phyloP scores from a whole-genome alignment of 139 green algal genomes.

The Chlamydomonas urium region DNA sequence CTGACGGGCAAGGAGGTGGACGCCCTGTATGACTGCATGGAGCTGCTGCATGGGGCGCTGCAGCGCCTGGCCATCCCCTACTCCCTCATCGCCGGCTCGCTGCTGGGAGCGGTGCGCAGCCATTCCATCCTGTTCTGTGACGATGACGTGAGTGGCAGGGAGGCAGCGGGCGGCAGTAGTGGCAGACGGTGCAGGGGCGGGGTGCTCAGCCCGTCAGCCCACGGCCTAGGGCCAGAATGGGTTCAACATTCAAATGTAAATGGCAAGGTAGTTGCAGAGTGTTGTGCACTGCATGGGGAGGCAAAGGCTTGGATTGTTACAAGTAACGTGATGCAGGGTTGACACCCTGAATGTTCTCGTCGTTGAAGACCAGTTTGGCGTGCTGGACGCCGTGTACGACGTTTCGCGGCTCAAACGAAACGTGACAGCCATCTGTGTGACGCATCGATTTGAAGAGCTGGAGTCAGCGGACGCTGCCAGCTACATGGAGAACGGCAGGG shows the following conservation, averaged over 20 bases:
- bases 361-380: conserved; percentile 75
- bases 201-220: too few relatives aligned
- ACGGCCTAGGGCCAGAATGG: too few relatives aligned
- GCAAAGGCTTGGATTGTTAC: too few relatives aligned
- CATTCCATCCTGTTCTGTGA: conserved; percentile 9
- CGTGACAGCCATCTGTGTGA: conserved; percentile 93
- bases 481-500: conserved; percentile 81
- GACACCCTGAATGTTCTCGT: too few relatives aligned
- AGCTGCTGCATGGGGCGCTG: not conserved
- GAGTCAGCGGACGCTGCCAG: conserved; percentile 78
- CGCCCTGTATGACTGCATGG: not conserved
- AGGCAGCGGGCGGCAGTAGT: too few relatives aligned
- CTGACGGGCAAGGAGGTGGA: too few relatives aligned
- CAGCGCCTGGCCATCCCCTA: not conserved
- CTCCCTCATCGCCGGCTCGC: not conserved
- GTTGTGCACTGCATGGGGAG: too few relatives aligned
- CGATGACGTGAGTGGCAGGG: too few relatives aligned
- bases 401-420: not conserved
- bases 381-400: conserved; percentile 67
- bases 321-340: too few relatives aligned
- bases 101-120: conserved; percentile 1
- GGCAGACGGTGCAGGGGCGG: too few relatives aligned
- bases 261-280: too few relatives aligned
- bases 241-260: too few relatives aligned
- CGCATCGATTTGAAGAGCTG: conserved; percentile 90